Evolutionary conservation across 768 basidiomycete genomes (phyloP).

Genomic region (Cubamyces sp.): DNA sequence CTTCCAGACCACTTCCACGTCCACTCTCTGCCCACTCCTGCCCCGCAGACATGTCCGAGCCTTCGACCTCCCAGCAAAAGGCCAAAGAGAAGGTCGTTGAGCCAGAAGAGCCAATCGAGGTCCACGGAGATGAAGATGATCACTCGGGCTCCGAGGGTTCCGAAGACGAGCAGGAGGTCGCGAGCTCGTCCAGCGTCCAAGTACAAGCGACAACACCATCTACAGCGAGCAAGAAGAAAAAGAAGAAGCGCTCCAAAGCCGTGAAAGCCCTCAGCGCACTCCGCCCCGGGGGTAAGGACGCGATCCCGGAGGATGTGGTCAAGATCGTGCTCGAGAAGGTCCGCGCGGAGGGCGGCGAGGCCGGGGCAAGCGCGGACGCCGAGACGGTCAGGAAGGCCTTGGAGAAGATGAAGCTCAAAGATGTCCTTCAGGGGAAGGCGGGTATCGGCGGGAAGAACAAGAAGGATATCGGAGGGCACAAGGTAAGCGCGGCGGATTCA

Average conservation of each 20-base stretch:
- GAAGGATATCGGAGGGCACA: conserved; percentile 87
- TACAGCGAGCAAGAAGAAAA: conserved; percentile 74
- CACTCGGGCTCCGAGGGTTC: conserved; percentile 27
- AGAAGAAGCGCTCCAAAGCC: conserved; percentile 84
- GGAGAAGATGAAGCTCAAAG: conserved; percentile 82
- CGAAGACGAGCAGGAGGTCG: conserved; percentile 38
- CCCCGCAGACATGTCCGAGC: conserved; percentile 21
- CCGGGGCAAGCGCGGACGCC: conserved; percentile 52
- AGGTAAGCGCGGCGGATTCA: conserved; percentile 51
- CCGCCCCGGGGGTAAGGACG: conserved; percentile 49
- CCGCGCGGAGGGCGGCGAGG: conserved; percentile 55
- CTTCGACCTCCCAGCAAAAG: conserved; percentile 43
- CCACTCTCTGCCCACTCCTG: background rate
- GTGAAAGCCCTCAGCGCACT: conserved; percentile 54
- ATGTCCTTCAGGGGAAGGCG: conserved; percentile 80
- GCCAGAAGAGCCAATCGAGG: conserved; percentile 24
- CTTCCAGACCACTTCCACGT: background rate
- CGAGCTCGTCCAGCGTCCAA: conserved; percentile 24
- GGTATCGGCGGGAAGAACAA: conserved; percentile 75
- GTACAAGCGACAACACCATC: conserved; percentile 36
- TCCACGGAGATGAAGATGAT: conserved; percentile 24
- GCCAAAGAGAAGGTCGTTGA: conserved; percentile 47
- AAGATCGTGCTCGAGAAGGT: conserved; percentile 71
- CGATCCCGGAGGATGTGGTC: conserved; percentile 60
- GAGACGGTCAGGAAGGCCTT: conserved; percentile 71